A percentile compares a stretch with the other conserved stretches of the same genome.
Conservation (phyloP, 2,329 filamentous ascomycete genomes). For the Alternaria atra region DNA sequence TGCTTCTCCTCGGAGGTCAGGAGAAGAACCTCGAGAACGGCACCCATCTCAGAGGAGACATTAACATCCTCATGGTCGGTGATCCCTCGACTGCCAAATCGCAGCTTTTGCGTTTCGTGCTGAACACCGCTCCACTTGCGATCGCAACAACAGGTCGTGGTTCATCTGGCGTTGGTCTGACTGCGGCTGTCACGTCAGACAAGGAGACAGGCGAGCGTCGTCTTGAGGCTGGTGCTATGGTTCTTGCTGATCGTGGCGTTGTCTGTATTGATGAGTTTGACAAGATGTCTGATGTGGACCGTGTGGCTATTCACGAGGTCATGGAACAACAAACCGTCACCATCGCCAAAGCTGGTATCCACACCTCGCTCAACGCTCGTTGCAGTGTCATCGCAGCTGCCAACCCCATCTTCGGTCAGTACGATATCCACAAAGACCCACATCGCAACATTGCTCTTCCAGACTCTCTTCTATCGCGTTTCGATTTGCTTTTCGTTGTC, state of each 20-base stretch:
- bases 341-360: constrained; percentile 97
- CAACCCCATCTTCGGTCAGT: constrained; percentile 97
- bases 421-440: constrained; percentile 97
- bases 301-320: constrained; percentile 99
- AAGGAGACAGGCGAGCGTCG: constrained; percentile 97
- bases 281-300: constrained; percentile 98
- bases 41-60: constrained; percentile 96
- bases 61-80: constrained; percentile 99
- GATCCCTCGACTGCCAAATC: constrained; percentile 98
- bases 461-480: constrained; percentile 95
- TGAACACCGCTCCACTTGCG: constrained; percentile 94
- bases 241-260: constrained; percentile 93
- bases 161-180: constrained; percentile 96
- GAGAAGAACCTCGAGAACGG: constrained; percentile 99
- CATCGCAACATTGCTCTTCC: constrained; percentile 98
- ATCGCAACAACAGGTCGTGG: constrained; percentile 97
- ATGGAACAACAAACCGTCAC: constrained; percentile 99
- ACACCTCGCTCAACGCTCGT: constrained; percentile 94
- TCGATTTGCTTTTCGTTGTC: constrained; percentile 96
- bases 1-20: constrained; percentile 94
- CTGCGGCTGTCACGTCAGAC: constrained; percentile 93
- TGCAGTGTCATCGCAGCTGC: constrained; percentile 97
- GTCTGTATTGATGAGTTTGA: constrained; percentile 99
- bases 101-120: constrained; percentile 93
- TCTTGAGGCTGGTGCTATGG: constrained; percentile 97